Evolutionary conservation across 2,329 filamentous ascomycete species (phyloP), one percentile per base, ranked within the genome.

Genomic region (Nectriaceae sp.): DNA sequence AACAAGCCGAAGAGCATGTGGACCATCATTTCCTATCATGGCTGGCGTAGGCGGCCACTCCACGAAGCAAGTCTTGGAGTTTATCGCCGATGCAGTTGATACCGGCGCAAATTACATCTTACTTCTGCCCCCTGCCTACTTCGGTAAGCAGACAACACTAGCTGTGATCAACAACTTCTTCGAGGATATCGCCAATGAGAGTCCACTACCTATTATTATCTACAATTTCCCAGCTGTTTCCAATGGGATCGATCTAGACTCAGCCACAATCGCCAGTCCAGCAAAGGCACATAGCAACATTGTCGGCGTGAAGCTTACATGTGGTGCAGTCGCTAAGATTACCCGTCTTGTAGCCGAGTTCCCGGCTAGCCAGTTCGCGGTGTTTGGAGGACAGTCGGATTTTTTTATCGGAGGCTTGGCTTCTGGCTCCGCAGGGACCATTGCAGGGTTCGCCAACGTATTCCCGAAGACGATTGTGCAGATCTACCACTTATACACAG

Each of bases 11-110:
- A 87, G 88, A 62, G 83, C 83, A 49, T 87, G 94, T 33, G 92
- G 91, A 0, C 88, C 90, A 1, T 86, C 92, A 65, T 96, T 91
- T 68, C 91, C 92, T 26, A 78, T 96, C 55, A 91, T 94, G 76
- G 91, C 42, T 70, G 85, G 85, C 16, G 80, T 84, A 4, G 77
- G 82, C 20, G 83, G 79, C 2, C 84, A 87, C 65, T 84, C 80
- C 4, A 86, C 82, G 5, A 76, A 76, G 52, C 84, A 88, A 65
- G 80, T 82, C 4, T 71, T 85, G 4, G 80, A 85, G 62, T 79
- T 77, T 51, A 75, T 84, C 49, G 56, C 62, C n/a, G 84, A 87
- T 59, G 84, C 84, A 3, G 72, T 74, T 15, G 73, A 73, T 0
- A 83, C 82, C 0, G 83, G 83, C 6, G 82, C 83, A 33, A 72